These are phyloP conservation scores for Ustulina deusta DNA, from an alignment of 2,329 filamentous ascomycete species.

Conservation along the genomic window DNA sequence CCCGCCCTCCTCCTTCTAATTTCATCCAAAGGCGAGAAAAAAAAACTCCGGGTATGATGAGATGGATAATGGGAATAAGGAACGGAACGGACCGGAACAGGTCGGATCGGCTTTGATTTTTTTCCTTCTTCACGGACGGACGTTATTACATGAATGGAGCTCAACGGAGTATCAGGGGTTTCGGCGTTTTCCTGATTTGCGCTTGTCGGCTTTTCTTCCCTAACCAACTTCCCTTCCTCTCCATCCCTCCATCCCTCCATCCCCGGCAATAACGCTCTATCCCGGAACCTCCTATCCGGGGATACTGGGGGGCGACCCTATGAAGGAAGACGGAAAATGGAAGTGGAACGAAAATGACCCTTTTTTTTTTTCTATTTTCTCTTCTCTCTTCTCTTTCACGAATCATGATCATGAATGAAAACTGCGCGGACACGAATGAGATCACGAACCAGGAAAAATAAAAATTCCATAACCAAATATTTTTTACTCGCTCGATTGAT, in stretches of 20 bases:
- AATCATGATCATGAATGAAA: constrained; percentile 16
- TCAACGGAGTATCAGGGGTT: background rate
- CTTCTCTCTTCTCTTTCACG: background rate
- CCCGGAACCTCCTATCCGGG: background rate
- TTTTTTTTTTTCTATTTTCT: background rate
- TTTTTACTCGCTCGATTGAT: background rate
- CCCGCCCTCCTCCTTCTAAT: background rate
- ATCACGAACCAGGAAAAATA: constrained; percentile 14
- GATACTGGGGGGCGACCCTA: background rate
- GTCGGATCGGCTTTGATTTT: background rate
- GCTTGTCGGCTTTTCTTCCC: background rate
- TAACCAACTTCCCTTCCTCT: background rate
- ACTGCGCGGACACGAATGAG: constrained; percentile 5
- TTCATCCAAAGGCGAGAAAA: background rate
- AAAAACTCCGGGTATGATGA: background rate
- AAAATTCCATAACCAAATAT: background rate
- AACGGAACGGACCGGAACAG: background rate
- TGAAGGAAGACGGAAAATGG: background rate
- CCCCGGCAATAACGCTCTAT: background rate
- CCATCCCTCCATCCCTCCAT: background rate
- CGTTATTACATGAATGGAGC: background rate
- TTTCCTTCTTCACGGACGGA: background rate
- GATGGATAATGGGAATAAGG: background rate
- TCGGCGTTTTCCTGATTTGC: constrained; percentile 12
- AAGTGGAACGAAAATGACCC: background rate